phyloP scores from a whole-genome alignment of 768 basidiomycete species.

The Calocera cornea region DNA sequence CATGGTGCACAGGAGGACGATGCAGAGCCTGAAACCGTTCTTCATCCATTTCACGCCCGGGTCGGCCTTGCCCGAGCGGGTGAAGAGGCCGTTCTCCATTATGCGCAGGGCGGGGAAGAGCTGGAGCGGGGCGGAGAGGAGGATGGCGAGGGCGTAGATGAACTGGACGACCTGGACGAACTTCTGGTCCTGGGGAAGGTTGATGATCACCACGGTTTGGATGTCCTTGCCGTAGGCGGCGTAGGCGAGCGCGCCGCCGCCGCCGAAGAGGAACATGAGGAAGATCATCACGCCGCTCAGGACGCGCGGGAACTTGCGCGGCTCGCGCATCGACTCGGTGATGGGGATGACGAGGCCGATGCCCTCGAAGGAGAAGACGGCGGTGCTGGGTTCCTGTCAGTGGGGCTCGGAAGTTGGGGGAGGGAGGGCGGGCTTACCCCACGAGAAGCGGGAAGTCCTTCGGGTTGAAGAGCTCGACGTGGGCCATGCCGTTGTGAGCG shows the following conservation, averaged over 20 bases:
- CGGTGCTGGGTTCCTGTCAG: conserved; percentile 44
- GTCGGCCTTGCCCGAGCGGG: conserved; percentile 70
- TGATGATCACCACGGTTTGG: conserved; percentile 88
- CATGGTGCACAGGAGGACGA: conserved; percentile 54
- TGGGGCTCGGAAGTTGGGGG: neutral
- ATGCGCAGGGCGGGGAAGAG: conserved; percentile 97
- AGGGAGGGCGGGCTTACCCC: conserved; percentile 41
- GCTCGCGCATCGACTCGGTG: conserved; percentile 92
- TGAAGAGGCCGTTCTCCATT: conserved; percentile 89
- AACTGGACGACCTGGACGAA: conserved; percentile 83
- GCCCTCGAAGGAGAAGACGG: conserved; percentile 96
- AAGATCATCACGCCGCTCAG: conserved; percentile 87
- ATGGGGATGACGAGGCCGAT: conserved; percentile 94
- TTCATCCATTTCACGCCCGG: conserved; percentile 87
- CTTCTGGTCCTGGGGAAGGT: conserved; percentile 68
- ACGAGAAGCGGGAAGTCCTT: conserved; percentile 84
- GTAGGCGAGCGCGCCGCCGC: conserved; percentile 76
- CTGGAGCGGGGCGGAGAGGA: conserved; percentile 83
- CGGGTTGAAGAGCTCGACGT: conserved; percentile 75
- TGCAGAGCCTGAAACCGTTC: conserved; percentile 42
- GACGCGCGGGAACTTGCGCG: conserved; percentile 78
- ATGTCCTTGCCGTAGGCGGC: conserved; percentile 75
- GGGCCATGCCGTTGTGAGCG: conserved; percentile 51
- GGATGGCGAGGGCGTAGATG: conserved; percentile 82
- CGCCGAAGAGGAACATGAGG: conserved; percentile 71